Conservation (phyloP, 139 green algal genomes). For the Chlorella vulgaris region DNA sequence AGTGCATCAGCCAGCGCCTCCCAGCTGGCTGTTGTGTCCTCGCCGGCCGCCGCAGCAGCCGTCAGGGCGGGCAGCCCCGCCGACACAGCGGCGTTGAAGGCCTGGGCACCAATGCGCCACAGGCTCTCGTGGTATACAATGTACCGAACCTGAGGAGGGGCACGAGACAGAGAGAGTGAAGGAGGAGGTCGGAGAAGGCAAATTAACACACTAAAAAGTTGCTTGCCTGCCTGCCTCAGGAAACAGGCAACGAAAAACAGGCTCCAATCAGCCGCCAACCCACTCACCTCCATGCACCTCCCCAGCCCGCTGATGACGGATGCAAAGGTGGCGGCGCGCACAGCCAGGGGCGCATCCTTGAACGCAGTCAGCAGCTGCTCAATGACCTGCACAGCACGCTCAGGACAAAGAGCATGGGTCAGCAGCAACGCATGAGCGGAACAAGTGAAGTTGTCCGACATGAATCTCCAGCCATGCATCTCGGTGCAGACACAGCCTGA, state of each 20-base stretch:
- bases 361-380: slow-evolving; percentile 60
- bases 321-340: slow-evolving; percentile 65
- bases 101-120: slow-evolving; percentile 67
- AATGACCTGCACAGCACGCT: slow-evolving; percentile 35
- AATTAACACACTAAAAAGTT: neutral
- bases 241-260: neutral
- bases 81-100: slow-evolving; percentile 66
- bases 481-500: too few relatives aligned
- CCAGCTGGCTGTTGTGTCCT: slow-evolving; percentile 45
- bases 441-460: too few relatives aligned
- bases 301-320: slow-evolving; percentile 60
- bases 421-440: too few relatives aligned
- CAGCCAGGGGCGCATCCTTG: slow-evolving; percentile 57
- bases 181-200: neutral
- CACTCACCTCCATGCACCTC: slow-evolving; percentile 70
- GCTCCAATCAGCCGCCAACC: neutral
- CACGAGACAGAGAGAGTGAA: neutral
- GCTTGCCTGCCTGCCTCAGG: neutral
- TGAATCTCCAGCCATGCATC: too few relatives aligned
- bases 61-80: slow-evolving; percentile 67
- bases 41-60: neutral
- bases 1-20: slow-evolving; percentile 57
- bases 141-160: slow-evolving; percentile 48
- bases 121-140: slow-evolving; percentile 49
- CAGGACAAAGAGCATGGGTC: neutral